phyloP scores from a whole-genome alignment of 495 filamentous ascomycete genomes.

The Penicillium psychrofluorescens region DNA sequence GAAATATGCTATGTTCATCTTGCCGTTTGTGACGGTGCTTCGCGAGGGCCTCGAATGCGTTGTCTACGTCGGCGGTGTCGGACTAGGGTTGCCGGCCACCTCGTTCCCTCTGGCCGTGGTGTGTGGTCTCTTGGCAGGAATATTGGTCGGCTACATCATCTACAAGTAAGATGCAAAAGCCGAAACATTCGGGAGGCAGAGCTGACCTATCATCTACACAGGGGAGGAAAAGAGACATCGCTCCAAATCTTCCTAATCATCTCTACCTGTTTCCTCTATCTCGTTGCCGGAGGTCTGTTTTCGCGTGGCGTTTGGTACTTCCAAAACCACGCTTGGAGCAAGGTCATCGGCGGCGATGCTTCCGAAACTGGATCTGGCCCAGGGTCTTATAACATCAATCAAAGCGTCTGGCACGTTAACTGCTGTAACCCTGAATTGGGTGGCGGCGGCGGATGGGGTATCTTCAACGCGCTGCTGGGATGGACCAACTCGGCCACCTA shows the following conservation, averaged over 20 bases:
- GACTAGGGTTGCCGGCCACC: constrained; percentile 62
- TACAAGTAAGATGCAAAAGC: constrained; percentile 56
- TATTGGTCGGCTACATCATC: constrained; percentile 58
- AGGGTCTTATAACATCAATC: constrained; percentile 79
- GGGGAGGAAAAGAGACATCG: constrained; percentile 55
- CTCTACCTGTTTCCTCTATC: constrained; percentile 78
- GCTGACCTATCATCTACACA: constrained; percentile 10
- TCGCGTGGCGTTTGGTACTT: constrained; percentile 71
- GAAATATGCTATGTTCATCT: constrained; percentile 74
- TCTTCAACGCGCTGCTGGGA: constrained; percentile 75
- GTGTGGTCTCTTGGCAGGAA: constrained; percentile 57
- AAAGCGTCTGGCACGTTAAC: constrained; percentile 89
- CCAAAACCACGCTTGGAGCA: constrained; percentile 57
- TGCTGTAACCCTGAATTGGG: constrained; percentile 69
- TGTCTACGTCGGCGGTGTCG: constrained; percentile 75
- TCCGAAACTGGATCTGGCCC: constrained; percentile 68
- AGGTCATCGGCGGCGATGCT: constrained; percentile 62
- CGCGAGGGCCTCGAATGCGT: constrained; percentile 78
- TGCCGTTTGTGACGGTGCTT: constrained; percentile 79
- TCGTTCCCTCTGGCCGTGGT: constrained; percentile 70
- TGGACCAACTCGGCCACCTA: constrained; percentile 90
- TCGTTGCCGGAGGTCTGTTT: constrained; percentile 79
- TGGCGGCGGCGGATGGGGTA: constrained; percentile 79
- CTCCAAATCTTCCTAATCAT: constrained; percentile 73
- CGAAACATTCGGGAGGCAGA: neutral